These are phyloP conservation scores for Anisodus acutangulus DNA, from an alignment of 257 asterid genomes.

Conservation along the genomic window DNA sequence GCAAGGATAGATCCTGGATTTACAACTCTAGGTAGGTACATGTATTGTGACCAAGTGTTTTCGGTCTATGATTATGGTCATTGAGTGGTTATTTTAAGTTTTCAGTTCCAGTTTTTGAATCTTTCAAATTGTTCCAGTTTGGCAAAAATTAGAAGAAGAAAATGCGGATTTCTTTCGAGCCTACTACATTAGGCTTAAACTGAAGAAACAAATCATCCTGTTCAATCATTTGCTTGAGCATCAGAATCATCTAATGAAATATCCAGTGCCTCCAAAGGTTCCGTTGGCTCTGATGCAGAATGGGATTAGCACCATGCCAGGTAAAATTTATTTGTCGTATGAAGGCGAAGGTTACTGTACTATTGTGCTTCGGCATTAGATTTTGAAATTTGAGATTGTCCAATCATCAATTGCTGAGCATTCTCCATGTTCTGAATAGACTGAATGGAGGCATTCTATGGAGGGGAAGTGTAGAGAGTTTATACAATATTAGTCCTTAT, in stretches of 20 bases:
- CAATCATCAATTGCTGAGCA: no score
- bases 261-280: constrained; percentile 48
- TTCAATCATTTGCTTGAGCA: constrained; percentile 61
- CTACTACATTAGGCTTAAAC: constrained; percentile 54
- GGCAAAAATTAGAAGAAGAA: constrained; percentile 64
- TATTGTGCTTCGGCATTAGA: not conserved
- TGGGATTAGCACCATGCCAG: constrained; percentile 46
- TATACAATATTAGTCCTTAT: not conserved
- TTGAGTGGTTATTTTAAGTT: not conserved
- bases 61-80: not conserved
- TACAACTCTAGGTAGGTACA: constrained; percentile 79
- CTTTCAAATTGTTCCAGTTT: constrained; percentile 40
- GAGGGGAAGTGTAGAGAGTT: not conserved
- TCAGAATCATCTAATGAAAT: constrained; percentile 53
- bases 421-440: not conserved
- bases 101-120: not conserved
- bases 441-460: not conserved
- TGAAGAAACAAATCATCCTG: constrained; percentile 57
- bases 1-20: constrained; percentile 99
- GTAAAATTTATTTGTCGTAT: constrained; percentile 34
- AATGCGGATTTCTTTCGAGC: constrained; percentile 56
- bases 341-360: not conserved
- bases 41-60: not conserved
- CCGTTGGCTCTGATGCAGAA: constrained; percentile 51
- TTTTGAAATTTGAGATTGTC: constrained; percentile 9